Percentiles rank a stretch among this genome's conserved stretches.
These are phyloP conservation scores for Drosera spatulata DNA, from an alignment of 179 eudicot genomes.

Conservation along the genomic window DNA sequence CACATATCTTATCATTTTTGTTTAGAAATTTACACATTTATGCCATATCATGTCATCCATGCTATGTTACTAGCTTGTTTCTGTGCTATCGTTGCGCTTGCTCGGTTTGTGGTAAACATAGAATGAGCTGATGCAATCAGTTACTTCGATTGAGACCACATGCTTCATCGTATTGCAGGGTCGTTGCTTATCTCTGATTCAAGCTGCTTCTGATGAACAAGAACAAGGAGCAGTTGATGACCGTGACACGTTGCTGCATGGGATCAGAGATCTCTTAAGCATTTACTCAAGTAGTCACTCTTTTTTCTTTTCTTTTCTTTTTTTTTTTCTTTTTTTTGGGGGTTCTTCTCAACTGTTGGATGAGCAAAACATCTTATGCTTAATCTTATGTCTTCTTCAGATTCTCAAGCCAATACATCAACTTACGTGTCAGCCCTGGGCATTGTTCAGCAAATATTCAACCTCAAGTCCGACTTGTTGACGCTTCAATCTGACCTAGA, in stretches of 20 bases:
- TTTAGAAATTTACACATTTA: too few species aligned
- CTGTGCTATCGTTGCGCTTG: too few species aligned
- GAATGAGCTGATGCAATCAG: too few species aligned
- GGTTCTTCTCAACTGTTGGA: too few species aligned
- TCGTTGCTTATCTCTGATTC: constrained; percentile 65
- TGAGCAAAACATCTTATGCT: neutral
- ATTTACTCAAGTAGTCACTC: constrained; percentile 78
- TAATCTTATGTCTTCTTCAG: constrained; percentile 22
- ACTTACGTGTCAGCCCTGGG: constrained; percentile 95
- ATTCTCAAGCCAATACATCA: constrained; percentile 73
- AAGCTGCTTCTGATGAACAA: constrained; percentile 84
- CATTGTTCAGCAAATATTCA: constrained; percentile 82
- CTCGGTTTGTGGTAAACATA: too few species aligned
- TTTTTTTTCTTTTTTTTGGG: constrained; percentile 1
- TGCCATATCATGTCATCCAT: too few species aligned
- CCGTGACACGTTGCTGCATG: constrained; percentile 88
- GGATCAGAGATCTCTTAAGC: constrained; percentile 93
- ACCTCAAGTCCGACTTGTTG: constrained; percentile 79
- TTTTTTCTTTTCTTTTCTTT: constrained; percentile 3
- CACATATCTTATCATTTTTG: too few species aligned
- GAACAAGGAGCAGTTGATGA: constrained; percentile 99
- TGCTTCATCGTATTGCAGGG: constrained; percentile 22
- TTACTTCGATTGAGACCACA: too few species aligned
- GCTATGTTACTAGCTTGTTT: too few species aligned
- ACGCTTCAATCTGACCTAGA: constrained; percentile 85